Evolutionary conservation across 2,329 filamentous ascomycete species (phyloP), one percentile per base, ranked within the genome.

Genomic region (Ophiostoma piceae): DNA sequence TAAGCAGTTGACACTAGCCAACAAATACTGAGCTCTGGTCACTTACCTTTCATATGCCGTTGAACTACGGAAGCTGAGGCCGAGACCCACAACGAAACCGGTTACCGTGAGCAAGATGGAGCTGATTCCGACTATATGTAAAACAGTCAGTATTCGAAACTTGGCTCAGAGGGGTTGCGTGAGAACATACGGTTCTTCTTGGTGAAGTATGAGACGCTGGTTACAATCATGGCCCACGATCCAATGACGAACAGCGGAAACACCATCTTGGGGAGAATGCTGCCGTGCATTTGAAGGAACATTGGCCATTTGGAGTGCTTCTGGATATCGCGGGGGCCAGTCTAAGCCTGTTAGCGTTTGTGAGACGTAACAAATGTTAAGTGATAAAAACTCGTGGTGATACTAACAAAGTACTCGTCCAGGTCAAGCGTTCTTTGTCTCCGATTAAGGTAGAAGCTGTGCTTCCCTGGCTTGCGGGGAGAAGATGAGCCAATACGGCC

Each of bases 11-110:
- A 43, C 6, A 8, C 14, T 2, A n/a, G 22, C 7, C 7, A 35
- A 54, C 6, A 37, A 9, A 14, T 22, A n/a, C 4, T 26, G 9
- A 1, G 6, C 5, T 37, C n/a, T 2, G 12, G 14, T 26, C 3
- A 70, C 71, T 68, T 81, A 83, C 77, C 90, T 85, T 78, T 94
- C 91, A 75, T 94, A 94, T 9, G 91, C 91, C 3, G 90, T 92
- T 0, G 89, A 89, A 72, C 87, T 92, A 69, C 91, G 88, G 81
- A 94, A 93, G 26, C 89, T 92, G 72, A 94, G 82, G 14, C 90
- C 86, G 76, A 94, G 79, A 85, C 89, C 89, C 76, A 94, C 90
- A 71, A 94, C 90, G 79, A 94, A 94, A 88, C 91, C 91, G 37
- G 91, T 87, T n/a, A 94, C 88, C 0, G 91, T 94, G 64, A 94